Base-by-base conservation (phyloP, 164 flowering plant genomes). In the Sedum album region DNA sequence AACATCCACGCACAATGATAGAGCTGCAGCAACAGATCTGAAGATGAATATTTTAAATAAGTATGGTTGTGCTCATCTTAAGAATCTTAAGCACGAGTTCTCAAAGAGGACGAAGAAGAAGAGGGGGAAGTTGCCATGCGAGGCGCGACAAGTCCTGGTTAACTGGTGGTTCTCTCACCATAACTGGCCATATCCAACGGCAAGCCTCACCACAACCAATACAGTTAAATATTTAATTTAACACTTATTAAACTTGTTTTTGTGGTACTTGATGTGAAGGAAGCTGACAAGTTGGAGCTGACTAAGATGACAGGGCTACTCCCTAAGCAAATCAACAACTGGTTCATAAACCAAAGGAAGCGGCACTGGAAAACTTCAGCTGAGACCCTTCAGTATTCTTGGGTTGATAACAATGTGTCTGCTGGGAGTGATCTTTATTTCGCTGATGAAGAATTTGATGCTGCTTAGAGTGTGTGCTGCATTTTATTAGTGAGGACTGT, bases 181-280 rank as follows among this genome's bases (percentile, higher is more conserved):
- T 46, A 85, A 76, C 72, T 86, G 88, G 91, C 91, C 91, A 0
- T 86, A 86, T 69, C 88, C 91, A 4, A 79, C 88, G 73, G 91
- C 83, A 73, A 53, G 68, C 46, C 30, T 23, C n/a, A 30, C 18
- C 18, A n/a, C 46, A 35, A 23, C 28, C 30, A 28, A 20, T 13
- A 38, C 11, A 13, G 2, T 5, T 35, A 7, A 36, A 4, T 9
- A 20, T 20, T 38, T 33, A 23, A 21, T 18, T 17, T 36, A 30
- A 28, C 13, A 33, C 42, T 36, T 17, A 64, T 64, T 17, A 49
- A 53, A 25, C 2, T 15, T 30, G 14, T 65, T n/a, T 17, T 38
- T 63, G 38, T 14, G 36, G 25, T 15, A 35, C 20, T 64, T 35
- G 39, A 23, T 65, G 25, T 75, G 4, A 78, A 87, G 92, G 92